Conservation (phyloP, 305 asterid genomes). For the Rubia peregrina region DNA sequence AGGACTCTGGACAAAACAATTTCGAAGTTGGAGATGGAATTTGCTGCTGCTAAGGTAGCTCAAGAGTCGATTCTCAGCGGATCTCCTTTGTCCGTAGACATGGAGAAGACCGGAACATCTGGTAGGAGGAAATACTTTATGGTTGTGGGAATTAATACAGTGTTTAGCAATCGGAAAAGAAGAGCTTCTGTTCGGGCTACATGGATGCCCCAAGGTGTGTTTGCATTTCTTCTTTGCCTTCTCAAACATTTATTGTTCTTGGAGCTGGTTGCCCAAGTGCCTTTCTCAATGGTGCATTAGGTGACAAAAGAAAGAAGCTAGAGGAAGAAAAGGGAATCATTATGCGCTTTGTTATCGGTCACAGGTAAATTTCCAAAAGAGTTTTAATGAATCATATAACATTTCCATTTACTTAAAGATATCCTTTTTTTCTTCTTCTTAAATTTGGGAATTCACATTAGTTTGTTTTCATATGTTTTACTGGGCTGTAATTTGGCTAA, state of each 20-base stretch:
- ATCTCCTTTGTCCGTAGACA: constrained; percentile 55
- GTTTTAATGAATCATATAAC: background rate
- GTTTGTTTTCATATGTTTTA: background rate
- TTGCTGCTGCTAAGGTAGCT: constrained; percentile 74
- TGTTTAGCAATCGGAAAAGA: constrained; percentile 85
- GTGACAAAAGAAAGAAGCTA: constrained; percentile 56
- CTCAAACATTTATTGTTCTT: constrained; percentile 6
- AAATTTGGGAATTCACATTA: background rate
- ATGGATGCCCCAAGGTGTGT: constrained; percentile 90
- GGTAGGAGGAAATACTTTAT: constrained; percentile 52
- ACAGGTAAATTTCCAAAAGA: constrained; percentile 38
- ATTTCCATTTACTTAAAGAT: background rate
- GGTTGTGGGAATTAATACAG: constrained; percentile 82
- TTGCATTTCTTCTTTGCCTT: background rate
- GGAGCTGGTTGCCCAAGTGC: constrained; percentile 1
- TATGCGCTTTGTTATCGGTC: constrained; percentile 88
- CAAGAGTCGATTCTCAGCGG: constrained; percentile 63
- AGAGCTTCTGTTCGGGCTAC: constrained; percentile 87
- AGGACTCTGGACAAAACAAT: constrained; percentile 76
- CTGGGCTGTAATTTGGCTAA: background rate
- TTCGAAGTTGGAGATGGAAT: constrained; percentile 72
- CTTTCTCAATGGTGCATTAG: constrained; percentile 28
- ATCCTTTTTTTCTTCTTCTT: background rate
- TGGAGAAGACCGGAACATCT: constrained; percentile 25
- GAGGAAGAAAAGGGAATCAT: constrained; percentile 85